These are phyloP conservation scores for Amauroascus niger DNA, from an alignment of 2,329 filamentous ascomycete species.

Conservation along the genomic window DNA sequence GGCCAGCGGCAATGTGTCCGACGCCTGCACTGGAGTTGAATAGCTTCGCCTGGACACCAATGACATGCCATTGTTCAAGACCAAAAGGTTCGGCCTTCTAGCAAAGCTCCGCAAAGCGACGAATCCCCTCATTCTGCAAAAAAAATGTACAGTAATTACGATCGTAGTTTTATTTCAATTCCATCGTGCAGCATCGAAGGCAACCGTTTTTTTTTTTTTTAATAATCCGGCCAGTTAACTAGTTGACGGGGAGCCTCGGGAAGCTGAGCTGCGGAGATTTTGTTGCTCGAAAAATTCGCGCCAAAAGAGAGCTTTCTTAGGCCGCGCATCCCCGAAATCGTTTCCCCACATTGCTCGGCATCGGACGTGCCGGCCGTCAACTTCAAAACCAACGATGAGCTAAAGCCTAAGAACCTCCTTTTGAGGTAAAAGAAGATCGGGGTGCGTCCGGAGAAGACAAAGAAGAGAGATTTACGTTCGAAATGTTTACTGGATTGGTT, in stretches of 20 bases:
- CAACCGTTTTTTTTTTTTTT: no score
- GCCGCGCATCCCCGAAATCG: background rate
- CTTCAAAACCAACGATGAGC: no score
- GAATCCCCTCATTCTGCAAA: constrained; percentile 3
- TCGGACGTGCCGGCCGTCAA: background rate
- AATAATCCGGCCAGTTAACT: background rate
- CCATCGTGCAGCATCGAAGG: background rate
- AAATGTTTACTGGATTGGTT: constrained; percentile 95
- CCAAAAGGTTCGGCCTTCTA: background rate
- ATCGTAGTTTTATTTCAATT: background rate
- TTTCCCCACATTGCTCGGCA: constrained; percentile 1
- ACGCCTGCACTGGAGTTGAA: constrained; percentile 36
- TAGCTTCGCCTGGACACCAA: constrained; percentile 25
- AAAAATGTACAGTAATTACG: background rate
- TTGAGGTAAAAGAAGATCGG: background rate
- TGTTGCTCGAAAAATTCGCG: background rate
- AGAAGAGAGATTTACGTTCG: background rate
- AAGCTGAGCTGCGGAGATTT: background rate
- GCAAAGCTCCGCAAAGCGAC: constrained; percentile 8
- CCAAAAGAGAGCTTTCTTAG: background rate
- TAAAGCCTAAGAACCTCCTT: no score
- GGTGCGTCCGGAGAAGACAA: background rate
- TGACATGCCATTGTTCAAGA: constrained; percentile 22
- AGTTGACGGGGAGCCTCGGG: background rate
- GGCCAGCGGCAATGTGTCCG: constrained; percentile 58